Conservation (phyloP, 768 basidiomycete genomes). For the Arthromyces matolae region DNA sequence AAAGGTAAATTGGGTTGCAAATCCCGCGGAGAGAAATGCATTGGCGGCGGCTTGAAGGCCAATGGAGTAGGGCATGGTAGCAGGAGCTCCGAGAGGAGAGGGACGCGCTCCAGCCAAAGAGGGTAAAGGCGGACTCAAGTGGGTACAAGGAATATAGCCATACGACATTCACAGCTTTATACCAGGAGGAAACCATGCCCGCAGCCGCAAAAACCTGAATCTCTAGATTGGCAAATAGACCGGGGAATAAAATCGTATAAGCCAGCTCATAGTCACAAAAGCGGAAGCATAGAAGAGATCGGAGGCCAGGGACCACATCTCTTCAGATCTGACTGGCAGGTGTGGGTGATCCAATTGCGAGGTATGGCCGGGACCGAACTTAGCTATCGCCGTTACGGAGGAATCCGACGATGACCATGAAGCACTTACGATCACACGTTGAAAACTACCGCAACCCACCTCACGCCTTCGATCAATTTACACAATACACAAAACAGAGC, state of each 20-base stretch:
- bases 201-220: conserved; percentile 27
- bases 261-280: conserved; percentile 14
- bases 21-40: conserved; percentile 49
- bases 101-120: conserved; percentile 23
- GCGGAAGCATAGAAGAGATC: conserved; percentile 19
- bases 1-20: conserved; percentile 44
- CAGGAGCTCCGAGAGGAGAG: conserved; percentile 26
- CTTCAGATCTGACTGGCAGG: conserved; percentile 13
- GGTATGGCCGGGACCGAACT: conserved; percentile 20
- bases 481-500: conserved; percentile 11
- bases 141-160: conserved; percentile 24
- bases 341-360: conserved; percentile 13
- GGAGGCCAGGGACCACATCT: conserved; percentile 11
- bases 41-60: conserved; percentile 46
- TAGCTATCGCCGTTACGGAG: conserved; percentile 17
- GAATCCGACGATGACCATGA: conserved; percentile 13
- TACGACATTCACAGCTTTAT: conserved; percentile 25
- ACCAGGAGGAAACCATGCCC: conserved; percentile 24
- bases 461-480: conserved; percentile 16
- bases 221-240: conserved; percentile 15
- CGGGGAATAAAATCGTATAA: conserved; percentile 13
- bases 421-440: conserved; percentile 17
- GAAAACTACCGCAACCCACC: conserved; percentile 10
- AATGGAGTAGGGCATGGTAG: conserved; percentile 46
- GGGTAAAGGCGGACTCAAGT: conserved; percentile 16